Evolutionary conservation across 495 filamentous ascomycete species (phyloP).

Genomic region (Letharia lupina): DNA sequence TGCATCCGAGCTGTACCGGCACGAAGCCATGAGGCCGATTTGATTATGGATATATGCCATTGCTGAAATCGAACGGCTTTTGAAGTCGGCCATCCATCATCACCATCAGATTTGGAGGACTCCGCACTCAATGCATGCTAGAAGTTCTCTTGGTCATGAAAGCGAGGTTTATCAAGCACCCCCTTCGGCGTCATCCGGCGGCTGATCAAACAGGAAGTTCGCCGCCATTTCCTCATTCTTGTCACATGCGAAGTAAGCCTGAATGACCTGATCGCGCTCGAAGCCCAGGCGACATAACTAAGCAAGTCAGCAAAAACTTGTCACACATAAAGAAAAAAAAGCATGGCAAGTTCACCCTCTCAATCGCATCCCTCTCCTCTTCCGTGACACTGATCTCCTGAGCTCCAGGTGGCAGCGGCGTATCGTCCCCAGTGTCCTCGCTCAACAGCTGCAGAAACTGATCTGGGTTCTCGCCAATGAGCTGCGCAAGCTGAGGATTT

Average conservation of each 20-base stretch:
- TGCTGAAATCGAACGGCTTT: neutral
- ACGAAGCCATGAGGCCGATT: neutral
- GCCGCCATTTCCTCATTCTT: constrained; percentile 98
- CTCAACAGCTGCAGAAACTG: constrained; percentile 83
- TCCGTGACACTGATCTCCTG: constrained; percentile 87
- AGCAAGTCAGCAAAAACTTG: constrained; percentile 29
- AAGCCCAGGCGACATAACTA: constrained; percentile 89
- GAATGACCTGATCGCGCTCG: constrained; percentile 84
- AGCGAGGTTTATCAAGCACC: constrained; percentile 4
- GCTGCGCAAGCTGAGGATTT: constrained; percentile 84
- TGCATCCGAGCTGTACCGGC: neutral
- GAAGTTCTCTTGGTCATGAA: neutral
- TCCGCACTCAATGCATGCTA: constrained; percentile 1
- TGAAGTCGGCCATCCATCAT: neutral
- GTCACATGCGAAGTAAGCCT: constrained; percentile 98
- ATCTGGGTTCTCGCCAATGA: constrained; percentile 85
- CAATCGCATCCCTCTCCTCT: constrained; percentile 93
- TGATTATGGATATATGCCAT: neutral
- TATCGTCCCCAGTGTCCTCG: constrained; percentile 68
- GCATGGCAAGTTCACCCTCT: constrained; percentile 58
- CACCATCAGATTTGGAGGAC: neutral
- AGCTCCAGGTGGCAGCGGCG: constrained; percentile 73
- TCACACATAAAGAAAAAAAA: neutral
- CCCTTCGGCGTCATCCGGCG: constrained; percentile 69
- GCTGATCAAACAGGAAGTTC: constrained; percentile 96